A percentile compares a stretch with the other conserved stretches of the same genome.
These are phyloP conservation scores for Beta lomatogona DNA, from an alignment of 179 eudicot species.

Conservation along the genomic window DNA sequence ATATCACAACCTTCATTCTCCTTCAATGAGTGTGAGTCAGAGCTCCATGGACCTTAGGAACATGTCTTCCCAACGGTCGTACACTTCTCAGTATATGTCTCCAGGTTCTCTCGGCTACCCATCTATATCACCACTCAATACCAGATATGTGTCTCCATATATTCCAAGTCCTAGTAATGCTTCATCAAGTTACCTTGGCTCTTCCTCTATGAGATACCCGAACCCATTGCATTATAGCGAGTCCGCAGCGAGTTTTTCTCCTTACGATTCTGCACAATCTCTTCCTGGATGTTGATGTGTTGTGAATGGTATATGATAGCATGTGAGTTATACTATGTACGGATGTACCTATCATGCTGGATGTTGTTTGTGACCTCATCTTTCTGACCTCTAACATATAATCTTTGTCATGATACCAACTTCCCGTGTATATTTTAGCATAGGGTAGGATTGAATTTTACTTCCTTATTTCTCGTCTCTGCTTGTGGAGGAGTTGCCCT, in stretches of 20 bases:
- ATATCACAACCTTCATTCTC: conserved; percentile 34
- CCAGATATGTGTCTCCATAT: conserved; percentile 57
- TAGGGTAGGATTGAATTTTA: conserved; percentile 6
- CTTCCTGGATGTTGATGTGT: conserved; percentile 67
- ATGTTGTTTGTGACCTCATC: conserved; percentile 6
- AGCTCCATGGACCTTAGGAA: conserved; percentile 69
- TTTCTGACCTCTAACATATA: conserved; percentile 37
- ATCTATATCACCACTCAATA: conserved; percentile 60
- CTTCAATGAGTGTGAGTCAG: conserved; percentile 50
- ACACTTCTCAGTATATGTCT: conserved; percentile 51
- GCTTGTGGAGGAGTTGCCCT: not conserved
- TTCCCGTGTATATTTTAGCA: conserved; percentile 34
- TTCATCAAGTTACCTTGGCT: conserved; percentile 64
- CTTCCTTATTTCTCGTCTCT: not conserved
- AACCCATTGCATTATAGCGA: conserved; percentile 64
- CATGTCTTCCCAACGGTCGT: conserved; percentile 66
- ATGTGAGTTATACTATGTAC: not conserved
- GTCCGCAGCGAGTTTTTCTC: conserved; percentile 73
- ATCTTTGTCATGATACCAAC: not conserved
- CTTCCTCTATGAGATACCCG: conserved; percentile 53
- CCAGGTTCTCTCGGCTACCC: conserved; percentile 70
- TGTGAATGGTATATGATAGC: conserved; percentile 7
- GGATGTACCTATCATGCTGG: not conserved
- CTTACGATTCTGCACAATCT: conserved; percentile 71
- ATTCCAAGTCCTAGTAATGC: conserved; percentile 63